A percentile compares a stretch with the other conserved stretches of the same genome.
Evolutionary conservation across 805 yeast species (phyloP).

Genomic region (Saturnispora zaruensis): DNA sequence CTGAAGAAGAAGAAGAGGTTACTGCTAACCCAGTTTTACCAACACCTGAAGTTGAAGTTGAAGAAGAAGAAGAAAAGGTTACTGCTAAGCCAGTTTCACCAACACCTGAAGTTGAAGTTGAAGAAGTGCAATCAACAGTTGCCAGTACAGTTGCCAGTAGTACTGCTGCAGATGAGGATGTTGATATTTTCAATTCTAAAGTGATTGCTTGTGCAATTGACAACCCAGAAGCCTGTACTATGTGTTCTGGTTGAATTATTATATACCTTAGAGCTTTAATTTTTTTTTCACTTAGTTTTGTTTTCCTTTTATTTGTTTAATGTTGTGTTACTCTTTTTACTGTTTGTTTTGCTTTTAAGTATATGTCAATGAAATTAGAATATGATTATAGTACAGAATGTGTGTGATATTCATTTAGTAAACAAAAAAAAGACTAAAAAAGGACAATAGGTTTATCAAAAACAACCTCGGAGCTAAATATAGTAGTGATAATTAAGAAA

Average conservation of each 20-base stretch:
- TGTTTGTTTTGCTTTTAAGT: not conserved
- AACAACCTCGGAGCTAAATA: not conserved
- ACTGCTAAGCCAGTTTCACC: not conserved
- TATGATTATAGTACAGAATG: not conserved
- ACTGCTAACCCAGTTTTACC: not conserved
- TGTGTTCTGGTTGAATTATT: slow-evolving; percentile 83
- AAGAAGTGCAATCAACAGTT: slow-evolving; percentile 8
- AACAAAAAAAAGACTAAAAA: not conserved
- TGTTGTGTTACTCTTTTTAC: not conserved
- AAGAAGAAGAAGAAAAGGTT: slow-evolving; percentile 1
- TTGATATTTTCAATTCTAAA: slow-evolving; percentile 83
- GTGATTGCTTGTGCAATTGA: slow-evolving; percentile 95
- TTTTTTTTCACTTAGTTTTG: not conserved
- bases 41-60: not conserved
- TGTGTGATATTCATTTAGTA: not conserved
- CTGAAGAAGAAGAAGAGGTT: not conserved
- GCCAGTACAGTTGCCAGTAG: slow-evolving; percentile 4
- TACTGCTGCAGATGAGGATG: slow-evolving; percentile 33
- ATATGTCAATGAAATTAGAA: not conserved
- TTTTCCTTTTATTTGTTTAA: not conserved
- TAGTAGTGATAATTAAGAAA: not conserved
- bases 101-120: not conserved
- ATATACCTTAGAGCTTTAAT: not conserved
- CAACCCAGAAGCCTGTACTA: slow-evolving; percentile 95
- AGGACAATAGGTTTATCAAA: not conserved